Percentiles rank a stretch among this genome's conserved stretches.
These are phyloP conservation scores for Penicillium taxi DNA, from an alignment of 495 filamentous ascomycete genomes.

Conservation along the genomic window DNA sequence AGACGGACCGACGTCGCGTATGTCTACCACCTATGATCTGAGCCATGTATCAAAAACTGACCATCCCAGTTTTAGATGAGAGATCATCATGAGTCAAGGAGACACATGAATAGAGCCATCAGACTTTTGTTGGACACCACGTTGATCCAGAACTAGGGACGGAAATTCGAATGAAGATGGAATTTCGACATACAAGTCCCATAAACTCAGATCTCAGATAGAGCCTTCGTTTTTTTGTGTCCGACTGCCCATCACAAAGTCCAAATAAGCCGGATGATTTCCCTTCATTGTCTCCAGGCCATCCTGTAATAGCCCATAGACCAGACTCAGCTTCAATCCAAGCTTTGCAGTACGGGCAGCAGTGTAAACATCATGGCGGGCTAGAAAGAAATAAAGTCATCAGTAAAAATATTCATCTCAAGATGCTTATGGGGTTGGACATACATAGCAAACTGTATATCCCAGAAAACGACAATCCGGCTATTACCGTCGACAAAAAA, in stretches of 20 bases:
- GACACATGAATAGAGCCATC: too few relatives aligned
- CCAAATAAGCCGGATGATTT: slow-evolving; percentile 61
- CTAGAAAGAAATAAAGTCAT: slow-evolving; percentile 32
- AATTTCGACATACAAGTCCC: neutral
- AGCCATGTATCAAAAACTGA: too few relatives aligned
- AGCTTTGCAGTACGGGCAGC: slow-evolving; percentile 77
- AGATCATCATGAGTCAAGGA: too few relatives aligned
- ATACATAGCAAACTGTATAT: slow-evolving; percentile 81
- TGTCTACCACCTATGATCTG: too few relatives aligned
- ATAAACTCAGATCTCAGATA: slow-evolving; percentile 10
- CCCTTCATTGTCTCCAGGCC: slow-evolving; percentile 54
- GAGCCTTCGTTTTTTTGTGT: slow-evolving; percentile 8
- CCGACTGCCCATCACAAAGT: slow-evolving; percentile 48
- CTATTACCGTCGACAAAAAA: slow-evolving; percentile 34
- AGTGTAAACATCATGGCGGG: slow-evolving; percentile 72
- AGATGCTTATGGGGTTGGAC: slow-evolving; percentile 17
- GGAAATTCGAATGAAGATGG: neutral
- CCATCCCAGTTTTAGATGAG: too few relatives aligned
- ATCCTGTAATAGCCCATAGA: slow-evolving; percentile 78
- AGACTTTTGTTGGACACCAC: too few relatives aligned
- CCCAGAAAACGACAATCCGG: slow-evolving; percentile 73
- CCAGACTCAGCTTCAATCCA: slow-evolving; percentile 67
- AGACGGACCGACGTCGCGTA: too few relatives aligned
- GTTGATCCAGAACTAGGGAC: too few relatives aligned
- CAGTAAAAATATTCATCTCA: slow-evolving; percentile 8